Evolutionary conservation across 2,329 filamentous ascomycete species (phyloP).

Genomic region (Septoria linicola): DNA sequence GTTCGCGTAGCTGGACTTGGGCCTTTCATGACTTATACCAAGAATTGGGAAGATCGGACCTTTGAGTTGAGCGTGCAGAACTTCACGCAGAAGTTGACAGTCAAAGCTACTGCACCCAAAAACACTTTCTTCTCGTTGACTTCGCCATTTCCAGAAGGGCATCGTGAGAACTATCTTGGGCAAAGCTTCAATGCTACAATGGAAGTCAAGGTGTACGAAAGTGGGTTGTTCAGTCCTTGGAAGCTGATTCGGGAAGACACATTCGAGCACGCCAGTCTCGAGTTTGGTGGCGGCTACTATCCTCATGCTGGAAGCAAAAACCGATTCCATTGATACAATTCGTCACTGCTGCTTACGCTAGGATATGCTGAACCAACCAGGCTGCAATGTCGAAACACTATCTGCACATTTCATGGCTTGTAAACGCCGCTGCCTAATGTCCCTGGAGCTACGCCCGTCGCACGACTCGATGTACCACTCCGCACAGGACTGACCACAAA

Average conservation of each 20-base stretch:
- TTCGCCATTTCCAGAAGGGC: slow-evolving; percentile 49
- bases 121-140: slow-evolving; percentile 49
- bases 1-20: slow-evolving; percentile 40
- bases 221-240: slow-evolving; percentile 44
- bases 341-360: background rate
- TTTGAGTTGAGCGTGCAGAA: slow-evolving; percentile 43
- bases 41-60: slow-evolving; percentile 43
- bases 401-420: background rate
- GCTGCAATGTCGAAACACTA: too few species aligned
- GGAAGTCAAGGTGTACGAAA: slow-evolving; percentile 45
- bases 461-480: background rate
- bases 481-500: slow-evolving; percentile 21
- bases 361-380: background rate
- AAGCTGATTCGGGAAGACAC: slow-evolving; percentile 40
- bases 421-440: slow-evolving; percentile 6
- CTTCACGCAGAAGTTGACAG: slow-evolving; percentile 43
- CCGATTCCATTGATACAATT: slow-evolving; percentile 36
- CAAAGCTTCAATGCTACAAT: slow-evolving; percentile 51
- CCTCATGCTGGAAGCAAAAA: slow-evolving; percentile 42
- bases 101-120: slow-evolving; percentile 44
- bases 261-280: slow-evolving; percentile 48
- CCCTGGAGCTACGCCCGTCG: background rate
- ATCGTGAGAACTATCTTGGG: slow-evolving; percentile 45
- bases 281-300: slow-evolving; percentile 53
- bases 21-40: slow-evolving; percentile 45